Percentiles rank a stretch among this genome's conserved stretches.
These are phyloP conservation scores for Tricholomella constricta DNA, from an alignment of 768 basidiomycete genomes.

Conservation along the genomic window DNA sequence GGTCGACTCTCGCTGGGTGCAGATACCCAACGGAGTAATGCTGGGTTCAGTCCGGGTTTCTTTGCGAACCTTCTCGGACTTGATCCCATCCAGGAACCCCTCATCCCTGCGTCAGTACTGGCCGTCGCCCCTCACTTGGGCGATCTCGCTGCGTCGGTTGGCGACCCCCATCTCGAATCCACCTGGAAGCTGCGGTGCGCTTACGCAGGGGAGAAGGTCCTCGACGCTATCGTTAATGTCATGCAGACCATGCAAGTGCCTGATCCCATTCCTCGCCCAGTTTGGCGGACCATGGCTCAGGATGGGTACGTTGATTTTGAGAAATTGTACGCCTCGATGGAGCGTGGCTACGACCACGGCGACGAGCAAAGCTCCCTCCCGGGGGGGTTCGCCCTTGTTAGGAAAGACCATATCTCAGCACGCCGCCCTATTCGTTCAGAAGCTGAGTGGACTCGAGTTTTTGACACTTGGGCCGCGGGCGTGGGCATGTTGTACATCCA, in stretches of 20 bases:
- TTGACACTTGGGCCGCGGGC: conserved; percentile 7
- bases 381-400: conserved; percentile 12
- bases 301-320: conserved; percentile 19
- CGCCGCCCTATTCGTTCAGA: not conserved
- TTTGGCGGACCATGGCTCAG: conserved; percentile 9
- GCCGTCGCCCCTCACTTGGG: not conserved
- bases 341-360: conserved; percentile 14
- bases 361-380: conserved; percentile 19
- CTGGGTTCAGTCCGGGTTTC: too few relatives aligned
- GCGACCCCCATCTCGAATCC: not conserved
- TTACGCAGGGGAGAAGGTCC: not conserved
- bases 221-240: not conserved
- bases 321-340: conserved; percentile 18
- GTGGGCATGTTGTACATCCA: conserved; percentile 14
- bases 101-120: not conserved
- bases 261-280: not conserved
- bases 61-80: too few relatives aligned
- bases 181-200: not conserved
- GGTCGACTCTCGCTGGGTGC: not conserved
- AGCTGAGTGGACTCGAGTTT: conserved; percentile 18
- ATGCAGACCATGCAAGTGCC: not conserved
- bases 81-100: not conserved
- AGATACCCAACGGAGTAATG: too few relatives aligned
- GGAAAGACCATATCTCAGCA: conserved; percentile 8
- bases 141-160: too few relatives aligned